Evolutionary conservation across 2,329 filamentous ascomycete species (phyloP), one percentile per base, ranked within the genome.

Genomic region (Botrytis sinoallii): DNA sequence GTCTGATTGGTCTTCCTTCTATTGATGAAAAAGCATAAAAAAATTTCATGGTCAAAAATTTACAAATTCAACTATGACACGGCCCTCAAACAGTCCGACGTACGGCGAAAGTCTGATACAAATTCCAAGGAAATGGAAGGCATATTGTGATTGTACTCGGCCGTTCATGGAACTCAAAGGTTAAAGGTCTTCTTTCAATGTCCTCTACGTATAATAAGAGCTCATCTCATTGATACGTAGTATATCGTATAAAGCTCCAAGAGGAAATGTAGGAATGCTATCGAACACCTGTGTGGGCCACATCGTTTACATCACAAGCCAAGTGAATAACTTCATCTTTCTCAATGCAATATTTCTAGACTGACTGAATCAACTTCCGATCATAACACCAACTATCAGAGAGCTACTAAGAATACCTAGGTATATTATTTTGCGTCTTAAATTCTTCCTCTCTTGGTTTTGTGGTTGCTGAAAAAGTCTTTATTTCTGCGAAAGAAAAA

Each of bases 21-120:
- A 35, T 3, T n/a, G n/a, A 18, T n/a, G 0, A 29, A 55, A 16
- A 29, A 9, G 14, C 14, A 29, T 8, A 3, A 55, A 5, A 55
- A 55, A 12, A 9, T 2, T 29, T 1, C 52, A 29, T 55, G 3
- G 3, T 29, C 14, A 3, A 29, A 7, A 4, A 16, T 8, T 0
- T 3, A n/a, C 14, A 18, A 18, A 10, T 8, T 55, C 18, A 18
- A 16, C n/a, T 16, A 29, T 18, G 25, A 29, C 6, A 55, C 25
- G 18, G 7, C 14, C 14, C n/a, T 55, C n/a, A 55, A 55, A 55
- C n/a, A 29, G n/a, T 1, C n/a, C 5, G 14, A 18, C 29, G 3
- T 29, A 9, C 52, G 14, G 25, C 52, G 6, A 6, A 9, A 55
- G 1, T 29, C n/a, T 55, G 52, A 29, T 18, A 29, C n/a, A 29